Base-by-base conservation (phyloP, 2,329 filamentous ascomycete species). In the Triangularia setosa region DNA sequence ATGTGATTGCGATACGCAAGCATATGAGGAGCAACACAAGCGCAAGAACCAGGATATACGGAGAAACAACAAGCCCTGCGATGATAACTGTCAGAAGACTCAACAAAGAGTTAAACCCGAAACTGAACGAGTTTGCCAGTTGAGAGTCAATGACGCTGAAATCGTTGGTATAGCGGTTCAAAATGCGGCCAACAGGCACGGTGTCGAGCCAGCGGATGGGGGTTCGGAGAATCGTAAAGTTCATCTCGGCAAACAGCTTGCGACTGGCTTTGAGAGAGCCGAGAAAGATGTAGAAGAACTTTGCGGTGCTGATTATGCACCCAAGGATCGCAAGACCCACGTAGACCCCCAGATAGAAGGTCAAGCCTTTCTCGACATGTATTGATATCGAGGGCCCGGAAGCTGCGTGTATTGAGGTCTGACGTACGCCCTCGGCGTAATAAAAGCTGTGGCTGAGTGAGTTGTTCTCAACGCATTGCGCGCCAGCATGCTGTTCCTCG, bases 171-270 rank as follows among this genome's bases (percentile, higher is more conserved):
- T 93, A 92, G 1, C 91, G 84, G 76, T 94, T 94, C 21, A 93
- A 79, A 40, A 93, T 85, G 55, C 91, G 85, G 1, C 91, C 91
- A 1, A 92, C 80, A 0, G 91, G 91, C 0, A 92, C 88, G 0
- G 90, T 93, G 72, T 94, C 91, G 40, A 94, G 81, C 89, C 90
- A 93, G 66, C 90, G 81, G n/a, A 93, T 79, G 1, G 90, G 90
- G 5, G 90, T 87, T 18, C 89, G 84, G 3, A 94, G 80, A 11
- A 94, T 82, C 0, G 85, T 81, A 68, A 85, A 87, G 53, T 88
- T 85, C 67, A 93, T 83, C 60, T 83, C 83, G 23, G 86, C 81
- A 68, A 93, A 94, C 3, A 93, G 79, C 54, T 78, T 78, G 44
- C 86, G 81, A n/a, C 90, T 92, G 2, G 90, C 90, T 64, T 81